phyloP scores from a whole-genome alignment of 345 rosid genomes.

The Anastatica hierochuntica region DNA sequence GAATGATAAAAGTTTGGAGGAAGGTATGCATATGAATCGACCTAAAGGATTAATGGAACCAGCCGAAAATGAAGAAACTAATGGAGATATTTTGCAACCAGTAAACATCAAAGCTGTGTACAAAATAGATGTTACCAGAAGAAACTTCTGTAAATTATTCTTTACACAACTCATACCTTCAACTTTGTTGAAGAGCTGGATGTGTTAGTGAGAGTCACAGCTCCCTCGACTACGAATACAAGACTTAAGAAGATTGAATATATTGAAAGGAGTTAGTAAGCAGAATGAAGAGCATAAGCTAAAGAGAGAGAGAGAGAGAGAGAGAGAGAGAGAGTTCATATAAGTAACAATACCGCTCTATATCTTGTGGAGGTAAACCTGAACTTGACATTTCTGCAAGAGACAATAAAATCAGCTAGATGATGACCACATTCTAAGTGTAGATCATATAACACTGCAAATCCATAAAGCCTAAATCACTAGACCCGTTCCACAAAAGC shows the following conservation, averaged over 20 bases:
- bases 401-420: constrained; percentile 8
- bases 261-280: not conserved
- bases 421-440: not conserved
- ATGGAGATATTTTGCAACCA: not conserved
- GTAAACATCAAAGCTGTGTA: not conserved
- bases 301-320: too few species aligned
- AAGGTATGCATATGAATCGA: constrained; percentile 80
- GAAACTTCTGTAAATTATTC: not conserved
- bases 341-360: constrained; percentile 52
- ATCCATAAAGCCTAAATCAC: not conserved
- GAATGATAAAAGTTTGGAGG: constrained; percentile 65
- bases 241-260: constrained; percentile 36
- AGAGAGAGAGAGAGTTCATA: not conserved
- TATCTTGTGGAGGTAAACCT: constrained; percentile 44
- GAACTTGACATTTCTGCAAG: constrained; percentile 74
- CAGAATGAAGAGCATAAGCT: not conserved
- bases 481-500: not conserved
- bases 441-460: not conserved
- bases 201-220: constrained; percentile 38
- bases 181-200: constrained; percentile 35
- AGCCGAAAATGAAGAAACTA: not conserved
- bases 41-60: constrained; percentile 33
- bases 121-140: not conserved
- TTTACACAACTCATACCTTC: constrained; percentile 34
- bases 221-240: constrained; percentile 68